phyloP scores from a whole-genome alignment of 768 basidiomycete genomes.

The Pulveroboletus ravenelii region DNA sequence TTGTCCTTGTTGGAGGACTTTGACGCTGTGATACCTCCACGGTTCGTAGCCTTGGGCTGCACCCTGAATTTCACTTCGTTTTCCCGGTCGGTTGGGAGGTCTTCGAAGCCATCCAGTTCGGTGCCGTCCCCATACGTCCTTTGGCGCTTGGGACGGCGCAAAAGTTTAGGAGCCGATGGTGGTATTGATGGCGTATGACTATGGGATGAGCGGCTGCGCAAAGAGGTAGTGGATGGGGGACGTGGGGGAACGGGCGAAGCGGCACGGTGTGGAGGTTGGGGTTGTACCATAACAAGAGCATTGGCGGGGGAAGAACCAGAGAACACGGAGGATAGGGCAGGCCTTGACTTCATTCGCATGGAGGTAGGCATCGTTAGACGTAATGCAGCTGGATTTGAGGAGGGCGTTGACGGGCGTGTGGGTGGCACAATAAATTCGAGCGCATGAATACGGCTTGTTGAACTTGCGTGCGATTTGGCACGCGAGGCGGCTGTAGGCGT shows the following conservation, averaged over 20 bases:
- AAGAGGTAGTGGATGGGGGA: constrained; percentile 54
- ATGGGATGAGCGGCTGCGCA: constrained; percentile 33
- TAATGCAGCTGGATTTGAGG: constrained; percentile 69
- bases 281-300: constrained; percentile 18
- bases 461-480: constrained; percentile 65
- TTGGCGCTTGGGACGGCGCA: constrained; percentile 73
- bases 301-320: constrained; percentile 38
- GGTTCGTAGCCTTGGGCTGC: constrained; percentile 64
- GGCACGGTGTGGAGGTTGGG: constrained; percentile 41
- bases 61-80: constrained; percentile 73
- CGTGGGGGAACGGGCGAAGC: constrained; percentile 57
- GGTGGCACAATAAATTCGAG: constrained; percentile 69
- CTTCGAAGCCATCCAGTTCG: constrained; percentile 84
- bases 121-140: constrained; percentile 82
- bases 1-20: constrained; percentile 38
- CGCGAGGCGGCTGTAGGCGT: constrained; percentile 78
- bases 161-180: constrained; percentile 55
- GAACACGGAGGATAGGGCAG: constrained; percentile 75
- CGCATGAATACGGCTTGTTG: constrained; percentile 54
- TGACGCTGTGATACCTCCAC: constrained; percentile 44
- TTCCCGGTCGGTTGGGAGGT: constrained; percentile 81
- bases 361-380: constrained; percentile 87
- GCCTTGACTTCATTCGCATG: constrained; percentile 67
- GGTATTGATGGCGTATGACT: constrained; percentile 31
- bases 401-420: constrained; percentile 74